These are phyloP conservation scores for Colletotrichum tamarilloi DNA, from an alignment of 2,329 filamentous ascomycete genomes.

Conservation along the genomic window DNA sequence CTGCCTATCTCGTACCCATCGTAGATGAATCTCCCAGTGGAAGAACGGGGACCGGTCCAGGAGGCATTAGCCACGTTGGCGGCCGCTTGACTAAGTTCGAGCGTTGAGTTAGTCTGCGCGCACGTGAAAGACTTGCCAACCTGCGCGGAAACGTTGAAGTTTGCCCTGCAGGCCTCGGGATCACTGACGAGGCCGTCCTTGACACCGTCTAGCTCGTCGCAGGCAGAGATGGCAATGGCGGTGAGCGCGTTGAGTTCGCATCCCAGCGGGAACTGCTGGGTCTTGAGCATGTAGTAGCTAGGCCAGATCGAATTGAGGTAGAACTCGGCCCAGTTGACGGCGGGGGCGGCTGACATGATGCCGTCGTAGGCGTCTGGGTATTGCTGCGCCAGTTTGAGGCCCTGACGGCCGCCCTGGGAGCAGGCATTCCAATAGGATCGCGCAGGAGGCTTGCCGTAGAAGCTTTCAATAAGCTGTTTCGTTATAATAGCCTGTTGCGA, in stretches of 20 bases:
- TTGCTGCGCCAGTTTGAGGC: conserved; percentile 56
- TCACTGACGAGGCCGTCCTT: conserved; percentile 19
- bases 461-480: too few species aligned
- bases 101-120: conserved; percentile 16
- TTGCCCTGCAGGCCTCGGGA: neutral
- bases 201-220: conserved; percentile 18
- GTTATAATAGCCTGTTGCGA: too few species aligned
- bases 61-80: neutral
- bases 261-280: neutral
- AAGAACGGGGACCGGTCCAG: conserved; percentile 1
- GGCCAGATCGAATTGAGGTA: conserved; percentile 16
- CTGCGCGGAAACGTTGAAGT: conserved; percentile 36
- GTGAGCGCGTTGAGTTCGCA: conserved; percentile 45
- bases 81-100: neutral
- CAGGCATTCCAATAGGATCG: conserved; percentile 60
- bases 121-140: conserved; percentile 33
- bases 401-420: conserved; percentile 63
- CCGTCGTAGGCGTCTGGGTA: conserved; percentile 63
- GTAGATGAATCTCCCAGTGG: neutral
- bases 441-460: too few species aligned
- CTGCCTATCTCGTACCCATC: conserved; percentile 3
- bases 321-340: conserved; percentile 33
- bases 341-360: conserved; percentile 38
- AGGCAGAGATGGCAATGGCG: neutral
- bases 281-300: neutral